Evolutionary conservation across 2,329 filamentous ascomycete genomes (phyloP), one percentile per base, ranked within the genome.

Genomic region (Aureobasidium sp.): DNA sequence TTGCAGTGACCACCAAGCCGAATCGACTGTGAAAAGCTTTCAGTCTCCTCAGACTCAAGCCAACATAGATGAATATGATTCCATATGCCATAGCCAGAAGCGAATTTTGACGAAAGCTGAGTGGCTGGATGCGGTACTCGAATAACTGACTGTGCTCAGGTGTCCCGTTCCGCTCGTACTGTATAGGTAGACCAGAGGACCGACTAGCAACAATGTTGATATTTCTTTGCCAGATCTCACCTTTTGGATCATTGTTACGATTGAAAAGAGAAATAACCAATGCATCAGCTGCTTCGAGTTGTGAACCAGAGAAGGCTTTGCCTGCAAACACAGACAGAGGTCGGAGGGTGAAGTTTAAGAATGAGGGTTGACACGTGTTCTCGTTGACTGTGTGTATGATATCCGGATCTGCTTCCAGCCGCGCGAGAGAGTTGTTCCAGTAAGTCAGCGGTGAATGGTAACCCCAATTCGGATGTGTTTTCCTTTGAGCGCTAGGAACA

Each of bases 381-480:
- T 82, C 75, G 67, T 92, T 91, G 68, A 92, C 86, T 0, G 89
- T 92, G 1, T 74, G 72, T 3, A 91, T 71, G 14, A 91, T 80
- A 69, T 91, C 80, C 0, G 72, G 60, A 68, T 93, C 89, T 17
- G 74, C 71, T 29, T 81, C 71, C 55, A 93, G 82, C 1, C 82
- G 79, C 6, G 77, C 70, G n/a, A 80, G 65, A 5, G 79, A 88
- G 70, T 86, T 88, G 64, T 85, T 82, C 89, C 89, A 93, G 73
- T 91, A 92, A 73, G 90, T 86, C 60, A 93, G 75, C 1, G 89
- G 89, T n/a, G 89, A 92, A 68, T 92, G 88, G 69, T 89, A 89
- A 67, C 89, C 89, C 88, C 88, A 91, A 4, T 58, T 42, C 5
- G 36, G 39, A 7, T 56, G 25, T 11, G 41, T 41, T 2, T 8